Conservation (phyloP, 176 grass and related monocot species). For the Oryza officinalis region DNA sequence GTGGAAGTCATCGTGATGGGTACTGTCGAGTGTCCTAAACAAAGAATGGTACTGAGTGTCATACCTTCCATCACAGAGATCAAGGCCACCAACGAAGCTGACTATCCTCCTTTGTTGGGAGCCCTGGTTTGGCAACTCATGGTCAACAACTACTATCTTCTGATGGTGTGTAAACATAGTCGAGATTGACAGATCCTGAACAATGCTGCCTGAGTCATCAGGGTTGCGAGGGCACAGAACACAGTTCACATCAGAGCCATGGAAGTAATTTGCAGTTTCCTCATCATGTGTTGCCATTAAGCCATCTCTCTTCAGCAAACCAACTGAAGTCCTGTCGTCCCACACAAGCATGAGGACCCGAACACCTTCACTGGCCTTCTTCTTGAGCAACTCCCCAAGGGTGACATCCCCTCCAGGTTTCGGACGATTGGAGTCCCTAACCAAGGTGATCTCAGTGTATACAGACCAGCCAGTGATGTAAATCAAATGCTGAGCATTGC, state of each 20-base stretch:
- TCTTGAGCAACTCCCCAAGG: constrained; percentile 68
- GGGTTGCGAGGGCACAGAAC: constrained; percentile 64
- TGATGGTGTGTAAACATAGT: constrained; percentile 77
- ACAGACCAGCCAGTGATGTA: constrained; percentile 72
- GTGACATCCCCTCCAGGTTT: constrained; percentile 65
- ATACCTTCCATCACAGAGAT: constrained; percentile 71
- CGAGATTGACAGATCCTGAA: constrained; percentile 63
- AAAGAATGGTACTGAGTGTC: constrained; percentile 64
- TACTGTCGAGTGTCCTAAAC: constrained; percentile 60
- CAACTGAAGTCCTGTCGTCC: constrained; percentile 62
- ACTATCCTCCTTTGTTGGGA: constrained; percentile 59
- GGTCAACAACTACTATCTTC: constrained; percentile 60
- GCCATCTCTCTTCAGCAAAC: constrained; percentile 61
- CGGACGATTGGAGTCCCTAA: constrained; percentile 56
- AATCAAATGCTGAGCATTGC: constrained; percentile 56
- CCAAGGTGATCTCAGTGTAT: constrained; percentile 54
- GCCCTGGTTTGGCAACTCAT: constrained; percentile 52
- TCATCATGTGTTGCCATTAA: constrained; percentile 69
- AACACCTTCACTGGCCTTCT: constrained; percentile 63
- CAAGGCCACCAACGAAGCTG: constrained; percentile 65
- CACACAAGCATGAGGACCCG: constrained; percentile 63
- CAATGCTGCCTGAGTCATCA: constrained; percentile 59
- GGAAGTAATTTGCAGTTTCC: constrained; percentile 58
- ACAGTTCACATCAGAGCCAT: constrained; percentile 42
- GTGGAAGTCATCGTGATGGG: constrained; percentile 68